phyloP scores from a whole-genome alignment of 495 filamentous ascomycete species.

The Chaetomium cochliodes region DNA sequence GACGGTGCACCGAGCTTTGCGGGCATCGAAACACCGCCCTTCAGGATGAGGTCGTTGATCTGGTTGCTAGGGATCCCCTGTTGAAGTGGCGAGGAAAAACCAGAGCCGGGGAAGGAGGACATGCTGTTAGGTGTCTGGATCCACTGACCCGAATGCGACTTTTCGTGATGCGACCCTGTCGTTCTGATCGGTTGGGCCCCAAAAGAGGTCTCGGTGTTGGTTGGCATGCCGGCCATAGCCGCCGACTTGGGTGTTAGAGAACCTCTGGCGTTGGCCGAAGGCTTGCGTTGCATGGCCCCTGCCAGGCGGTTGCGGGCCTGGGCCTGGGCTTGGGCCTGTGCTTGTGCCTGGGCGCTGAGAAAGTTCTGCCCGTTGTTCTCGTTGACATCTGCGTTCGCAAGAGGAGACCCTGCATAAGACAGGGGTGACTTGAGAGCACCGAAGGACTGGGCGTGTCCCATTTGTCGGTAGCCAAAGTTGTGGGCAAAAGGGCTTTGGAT shows the following conservation, averaged over 20 bases:
- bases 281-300: conserved; percentile 65
- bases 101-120: conserved; percentile 77
- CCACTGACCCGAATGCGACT: conserved; percentile 79
- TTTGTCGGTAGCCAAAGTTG: conserved; percentile 65
- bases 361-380: conserved; percentile 52
- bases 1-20: conserved; percentile 49
- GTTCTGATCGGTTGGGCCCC: conserved; percentile 73
- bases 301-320: conserved; percentile 47
- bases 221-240: conserved; percentile 40
- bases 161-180: conserved; percentile 67
- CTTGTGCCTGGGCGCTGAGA: conserved; percentile 58
- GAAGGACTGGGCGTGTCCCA: conserved; percentile 58
- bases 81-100: conserved; percentile 67
- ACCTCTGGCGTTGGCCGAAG: conserved; percentile 68
- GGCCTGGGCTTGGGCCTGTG: conserved; percentile 43
- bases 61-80: conserved; percentile 48
- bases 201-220: conserved; percentile 49
- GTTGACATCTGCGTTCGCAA: conserved; percentile 57
- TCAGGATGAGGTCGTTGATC: conserved; percentile 53
- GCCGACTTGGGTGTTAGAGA: conserved; percentile 76
- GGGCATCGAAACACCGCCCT: conserved; percentile 57
- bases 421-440: conserved; percentile 52
- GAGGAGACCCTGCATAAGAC: conserved; percentile 51
- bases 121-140: conserved; percentile 70
- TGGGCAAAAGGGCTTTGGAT: conserved; percentile 84